Conservation (phyloP, 768 basidiomycete genomes). For the Tricholoma matsutake region DNA sequence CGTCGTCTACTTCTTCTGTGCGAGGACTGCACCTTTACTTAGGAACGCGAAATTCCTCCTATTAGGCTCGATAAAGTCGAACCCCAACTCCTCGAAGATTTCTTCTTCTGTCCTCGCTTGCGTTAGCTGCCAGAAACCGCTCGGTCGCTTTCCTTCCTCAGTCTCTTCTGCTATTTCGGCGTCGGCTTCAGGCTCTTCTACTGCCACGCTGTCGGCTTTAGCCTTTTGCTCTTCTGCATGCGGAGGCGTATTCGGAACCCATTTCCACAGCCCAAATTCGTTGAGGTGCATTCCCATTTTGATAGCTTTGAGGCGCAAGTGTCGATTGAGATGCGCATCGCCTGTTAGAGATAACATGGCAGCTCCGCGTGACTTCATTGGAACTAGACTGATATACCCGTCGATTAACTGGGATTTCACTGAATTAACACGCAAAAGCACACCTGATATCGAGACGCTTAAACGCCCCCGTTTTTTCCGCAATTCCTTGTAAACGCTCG, state of each 20-base stretch:
- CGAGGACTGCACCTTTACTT: not conserved
- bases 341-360: conserved; percentile 56
- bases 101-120: conserved; percentile 41
- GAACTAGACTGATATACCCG: conserved; percentile 33
- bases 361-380: conserved; percentile 48
- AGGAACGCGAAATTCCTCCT: conserved; percentile 33
- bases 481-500: conserved; percentile 26
- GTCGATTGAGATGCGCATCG: conserved; percentile 44
- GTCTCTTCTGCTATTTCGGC: not conserved
- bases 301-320: conserved; percentile 40
- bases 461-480: conserved; percentile 33
- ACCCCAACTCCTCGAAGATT: conserved; percentile 41
- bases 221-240: not conserved
- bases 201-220: conserved; percentile 1
- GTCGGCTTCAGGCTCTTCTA: conserved; percentile 4
- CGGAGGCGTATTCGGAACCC: conserved; percentile 24
- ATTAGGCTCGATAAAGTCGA: conserved; percentile 38
- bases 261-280: conserved; percentile 65
- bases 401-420: not conserved
- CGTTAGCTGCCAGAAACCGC: conserved; percentile 47
- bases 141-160: not conserved
- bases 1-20: not conserved
- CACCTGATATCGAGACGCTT: conserved; percentile 37
- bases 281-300: conserved; percentile 49
- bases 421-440: conserved; percentile 12